Conservation (phyloP, 805 yeast species). For the Clavispora asparagi region DNA sequence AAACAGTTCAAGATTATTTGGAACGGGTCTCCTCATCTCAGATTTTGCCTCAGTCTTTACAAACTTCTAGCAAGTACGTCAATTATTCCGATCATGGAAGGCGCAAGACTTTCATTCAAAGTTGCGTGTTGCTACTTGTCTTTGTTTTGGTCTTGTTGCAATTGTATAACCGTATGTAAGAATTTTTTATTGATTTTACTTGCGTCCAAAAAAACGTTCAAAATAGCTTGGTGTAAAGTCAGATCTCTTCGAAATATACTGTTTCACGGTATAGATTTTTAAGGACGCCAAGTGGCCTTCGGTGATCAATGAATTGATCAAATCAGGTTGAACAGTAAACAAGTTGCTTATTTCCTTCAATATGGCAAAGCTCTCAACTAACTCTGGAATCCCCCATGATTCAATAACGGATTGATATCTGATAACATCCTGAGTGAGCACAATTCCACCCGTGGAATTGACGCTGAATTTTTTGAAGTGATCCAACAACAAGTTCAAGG, state of each 20-base stretch:
- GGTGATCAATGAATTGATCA: conserved; percentile 68
- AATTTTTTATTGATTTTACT: conserved; percentile 6
- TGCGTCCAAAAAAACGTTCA: conserved; percentile 40
- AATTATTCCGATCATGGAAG: not conserved
- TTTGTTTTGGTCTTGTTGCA: conserved; percentile 2
- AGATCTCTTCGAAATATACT: conserved; percentile 61
- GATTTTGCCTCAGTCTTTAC: not conserved
- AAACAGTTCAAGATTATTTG: not conserved
- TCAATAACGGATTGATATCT: conserved; percentile 67
- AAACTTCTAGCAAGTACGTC: not conserved
- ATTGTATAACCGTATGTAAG: conserved; percentile 7
- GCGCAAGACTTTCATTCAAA: not conserved
- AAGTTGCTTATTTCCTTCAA: conserved; percentile 79
- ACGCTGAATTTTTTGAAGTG: conserved; percentile 76
- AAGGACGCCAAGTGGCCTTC: conserved; percentile 74
- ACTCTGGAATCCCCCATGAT: conserved; percentile 57
- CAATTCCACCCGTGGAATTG: conserved; percentile 76
- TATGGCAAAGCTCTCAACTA: conserved; percentile 61
- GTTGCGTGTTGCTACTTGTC: not conserved
- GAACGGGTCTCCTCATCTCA: not conserved
- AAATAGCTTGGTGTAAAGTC: conserved; percentile 59
- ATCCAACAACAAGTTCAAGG: conserved; percentile 54
- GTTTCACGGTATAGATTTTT: conserved; percentile 57
- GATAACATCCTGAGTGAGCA: conserved; percentile 76
- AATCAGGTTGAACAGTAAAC: conserved; percentile 78